Base-by-base conservation (phyloP, 495 filamentous ascomycete genomes). In the Hypoxylon fuscum region DNA sequence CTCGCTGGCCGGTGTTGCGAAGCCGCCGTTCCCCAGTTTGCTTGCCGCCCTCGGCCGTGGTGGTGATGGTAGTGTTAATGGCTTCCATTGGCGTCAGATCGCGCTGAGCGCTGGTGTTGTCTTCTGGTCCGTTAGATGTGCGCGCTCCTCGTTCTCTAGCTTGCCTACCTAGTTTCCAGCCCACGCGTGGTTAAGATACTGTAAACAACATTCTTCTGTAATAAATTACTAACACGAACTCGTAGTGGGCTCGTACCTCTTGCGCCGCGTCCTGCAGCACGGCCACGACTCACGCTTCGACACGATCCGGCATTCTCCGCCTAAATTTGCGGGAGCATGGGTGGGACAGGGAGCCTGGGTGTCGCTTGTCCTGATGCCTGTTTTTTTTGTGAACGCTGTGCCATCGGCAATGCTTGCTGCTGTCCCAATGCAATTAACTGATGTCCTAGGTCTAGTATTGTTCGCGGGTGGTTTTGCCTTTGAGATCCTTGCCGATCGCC, bases 261-360 rank as follows among this genome's bases (percentile, higher is more conserved):
- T 87, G 74, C 63, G 71, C 6, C 80, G 87, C 22, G 75, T 87
- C 46, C 72, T 81, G 7, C 68, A 77, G 21, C 66, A 83, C 22
- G 83, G 85, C 15, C 59, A 75, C 25, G 87, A 90, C 75, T 83
- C 80, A 34, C 81, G 85, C 48, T 89, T 89, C 74, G 83, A 88
- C 54, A 62, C 70, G 49, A 85, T 89, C 70, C 82, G 84, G 48
- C 72, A 58, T 31, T 77, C 77, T 1, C 80, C 84, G 0, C 59
- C 72, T 0, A 78, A 75, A 47, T 89, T 89, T 74, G 62, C 74
- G 11, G 80, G 57, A 20, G 83, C 83, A 5, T 90, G 82, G 64
- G 69, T 83, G 37, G 78, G 77, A 8, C 87, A 90, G 72, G 85
- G n/a, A n/a, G n/a, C n/a, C 0, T 88, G 85, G 87, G 81, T 88